Percentiles rank a stretch among this genome's conserved stretches.
Conservation (phyloP, 257 asterid species). For the Thymus mandschuricus region DNA sequence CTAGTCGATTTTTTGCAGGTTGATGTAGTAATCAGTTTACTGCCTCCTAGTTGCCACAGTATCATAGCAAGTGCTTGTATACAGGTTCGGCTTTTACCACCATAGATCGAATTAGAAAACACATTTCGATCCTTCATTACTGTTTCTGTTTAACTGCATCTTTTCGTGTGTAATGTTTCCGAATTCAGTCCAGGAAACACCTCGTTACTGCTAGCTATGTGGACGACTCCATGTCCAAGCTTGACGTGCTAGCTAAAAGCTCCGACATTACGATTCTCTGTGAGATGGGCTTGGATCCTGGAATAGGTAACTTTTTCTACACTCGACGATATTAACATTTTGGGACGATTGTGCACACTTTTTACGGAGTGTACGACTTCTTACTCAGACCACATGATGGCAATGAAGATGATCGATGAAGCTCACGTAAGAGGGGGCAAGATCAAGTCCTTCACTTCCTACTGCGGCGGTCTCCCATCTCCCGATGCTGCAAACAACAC, state of each 20-base stretch:
- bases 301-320: conserved; percentile 64
- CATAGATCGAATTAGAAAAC: conserved; percentile 3
- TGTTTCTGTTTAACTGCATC: neutral
- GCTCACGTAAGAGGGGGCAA: conserved; percentile 81
- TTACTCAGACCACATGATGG: conserved; percentile 93
- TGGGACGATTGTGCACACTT: too few relatives aligned
- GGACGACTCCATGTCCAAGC: conserved; percentile 81
- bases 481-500: conserved; percentile 96
- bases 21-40: conserved; percentile 88
- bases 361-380: neutral
- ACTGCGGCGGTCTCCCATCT: conserved; percentile 96
- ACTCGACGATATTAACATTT: neutral
- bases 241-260: conserved; percentile 73
- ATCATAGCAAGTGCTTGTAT: conserved; percentile 78
- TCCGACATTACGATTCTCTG: conserved; percentile 81
- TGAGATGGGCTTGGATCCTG: conserved; percentile 99
- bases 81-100: conserved; percentile 51
- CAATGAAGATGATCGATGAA: conserved; percentile 92
- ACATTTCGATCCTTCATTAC: neutral
- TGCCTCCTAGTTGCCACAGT: conserved; percentile 88
- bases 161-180: conserved; percentile 13
- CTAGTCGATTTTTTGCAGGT: conserved; percentile 55
- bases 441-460: conserved; percentile 88
- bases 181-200: conserved; percentile 74
- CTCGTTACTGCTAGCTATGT: conserved; percentile 97